Conservation (phyloP, 768 basidiomycete species). For the Hebeloma cylindrosporum region DNA sequence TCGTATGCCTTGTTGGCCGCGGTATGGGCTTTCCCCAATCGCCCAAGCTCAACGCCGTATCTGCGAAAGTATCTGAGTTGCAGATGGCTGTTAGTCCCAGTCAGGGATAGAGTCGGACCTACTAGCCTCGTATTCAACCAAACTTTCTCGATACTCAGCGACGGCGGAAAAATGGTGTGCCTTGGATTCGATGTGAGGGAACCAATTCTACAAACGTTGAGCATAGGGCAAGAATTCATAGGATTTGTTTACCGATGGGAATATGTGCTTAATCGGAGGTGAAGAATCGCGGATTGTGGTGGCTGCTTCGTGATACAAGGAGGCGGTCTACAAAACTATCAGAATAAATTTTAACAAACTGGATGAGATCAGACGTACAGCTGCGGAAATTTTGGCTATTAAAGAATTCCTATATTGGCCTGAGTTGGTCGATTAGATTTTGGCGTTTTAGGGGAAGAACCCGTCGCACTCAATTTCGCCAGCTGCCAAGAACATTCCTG, state of each 20-base stretch:
- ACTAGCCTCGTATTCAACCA: conserved; percentile 82
- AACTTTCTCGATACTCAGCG: conserved; percentile 82
- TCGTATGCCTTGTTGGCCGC: conserved; percentile 73
- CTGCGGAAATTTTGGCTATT: conserved; percentile 79
- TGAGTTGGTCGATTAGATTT: conserved; percentile 25
- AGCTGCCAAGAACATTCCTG: conserved; percentile 98
- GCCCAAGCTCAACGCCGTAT: conserved; percentile 85
- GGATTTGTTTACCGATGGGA: conserved; percentile 52
- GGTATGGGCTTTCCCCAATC: conserved; percentile 65
- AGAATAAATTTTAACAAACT: conserved; percentile 7
- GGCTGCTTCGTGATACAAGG: conserved; percentile 59
- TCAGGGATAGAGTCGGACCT: conserved; percentile 41
- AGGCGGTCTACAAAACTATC: conserved; percentile 56
- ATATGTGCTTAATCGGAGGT: conserved; percentile 42
- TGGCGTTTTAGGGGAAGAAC: neutral
- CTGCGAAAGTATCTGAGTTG: conserved; percentile 38
- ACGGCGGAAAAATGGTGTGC: conserved; percentile 84
- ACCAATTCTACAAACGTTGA: conserved; percentile 59
- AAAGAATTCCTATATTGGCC: conserved; percentile 78
- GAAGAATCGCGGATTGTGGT: conserved; percentile 43
- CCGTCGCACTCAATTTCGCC: conserved; percentile 72
- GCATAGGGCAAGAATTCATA: neutral
- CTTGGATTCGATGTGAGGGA: conserved; percentile 81
- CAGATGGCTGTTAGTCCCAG: conserved; percentile 1
- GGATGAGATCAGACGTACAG: conserved; percentile 39